Base-by-base conservation (phyloP, 164 flowering plant genomes). In the Aristolochia fimbriata region DNA sequence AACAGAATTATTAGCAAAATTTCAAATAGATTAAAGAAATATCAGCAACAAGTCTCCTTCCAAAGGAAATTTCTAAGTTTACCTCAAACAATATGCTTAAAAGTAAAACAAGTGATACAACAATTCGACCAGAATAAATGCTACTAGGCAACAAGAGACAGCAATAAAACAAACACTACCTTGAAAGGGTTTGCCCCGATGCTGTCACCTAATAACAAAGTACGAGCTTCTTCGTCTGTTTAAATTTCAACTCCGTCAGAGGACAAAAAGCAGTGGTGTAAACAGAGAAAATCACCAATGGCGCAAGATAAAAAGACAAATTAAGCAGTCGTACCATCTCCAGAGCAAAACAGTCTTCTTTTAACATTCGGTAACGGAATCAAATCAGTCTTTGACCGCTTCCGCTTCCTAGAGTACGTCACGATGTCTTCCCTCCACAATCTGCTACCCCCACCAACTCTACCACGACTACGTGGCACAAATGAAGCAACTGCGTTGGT, bases 391-490 rank as follows among this genome's bases (percentile, higher is more conserved):
- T 51, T 62, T n/a, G 16, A n/a, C 22, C 66, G 63, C 69, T 77
- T 78, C 67, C 84, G 64, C 70, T 74, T 82, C 68, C 78, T 66
- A 54, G 20, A 62, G 63, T 74, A 71, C 23, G 65, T 68, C 22
- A n/a, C 49, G 41, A 69, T 51, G 47, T 27, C 58, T 60, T 62
- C 69, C 47, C 63, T 48, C 62, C 65, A 51, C 14, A 21, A 15
- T 17, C 65, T 62, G 62, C 19, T 51, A 37, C 45, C 19, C 10
- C 61, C 62, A 23, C 30, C 15, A 41, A 21, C 47, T 58, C 62
- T 54, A 57, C 55, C 19, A 51, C 62, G n/a, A 41, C 47, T n/a
- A 56, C 54, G 51, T 21, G 70, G 76, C 15, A 64, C 63, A 47
- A 33, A 66, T 16, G 20, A 37, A 0, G 17, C 52, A 24, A 23